A percentile compares a stretch with the other conserved stretches of the same genome.
Conservation (phyloP, 192 early-diverging fungal species). For the Backusella psychrophila region DNA sequence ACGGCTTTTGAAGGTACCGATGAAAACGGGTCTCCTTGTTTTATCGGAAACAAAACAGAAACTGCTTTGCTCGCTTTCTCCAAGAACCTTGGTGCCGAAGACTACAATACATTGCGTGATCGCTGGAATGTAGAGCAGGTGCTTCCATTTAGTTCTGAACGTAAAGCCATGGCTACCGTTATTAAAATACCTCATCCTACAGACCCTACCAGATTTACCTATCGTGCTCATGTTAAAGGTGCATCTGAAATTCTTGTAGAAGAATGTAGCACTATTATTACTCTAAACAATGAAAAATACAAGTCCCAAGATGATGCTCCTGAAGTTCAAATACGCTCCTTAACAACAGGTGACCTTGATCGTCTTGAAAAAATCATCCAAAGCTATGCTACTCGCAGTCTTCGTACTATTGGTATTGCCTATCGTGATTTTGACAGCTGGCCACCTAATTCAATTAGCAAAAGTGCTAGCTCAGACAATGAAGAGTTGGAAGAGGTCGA, state of each 20-base stretch:
- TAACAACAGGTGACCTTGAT: constrained; percentile 32
- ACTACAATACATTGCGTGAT: constrained; percentile 67
- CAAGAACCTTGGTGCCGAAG: constrained; percentile 55
- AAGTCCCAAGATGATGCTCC: constrained; percentile 17
- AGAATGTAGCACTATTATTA: constrained; percentile 57
- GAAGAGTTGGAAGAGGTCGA: constrained; percentile 48
- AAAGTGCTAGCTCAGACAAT: background rate
- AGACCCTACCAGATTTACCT: constrained; percentile 35
- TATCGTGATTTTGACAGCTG: constrained; percentile 81
- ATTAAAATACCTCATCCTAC: constrained; percentile 56
- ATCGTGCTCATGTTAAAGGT: constrained; percentile 90
- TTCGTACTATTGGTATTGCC: constrained; percentile 90
- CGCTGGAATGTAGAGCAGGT: constrained; percentile 63
- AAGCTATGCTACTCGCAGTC: constrained; percentile 72
- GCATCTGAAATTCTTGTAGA: constrained; percentile 86
- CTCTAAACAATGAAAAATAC: constrained; percentile 27
- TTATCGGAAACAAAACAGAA: constrained; percentile 95
- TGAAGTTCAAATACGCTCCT: constrained; percentile 32
- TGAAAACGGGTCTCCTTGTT: constrained; percentile 48
- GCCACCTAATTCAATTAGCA: constrained; percentile 37
- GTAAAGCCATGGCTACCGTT: constrained; percentile 91
- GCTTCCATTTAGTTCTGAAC: constrained; percentile 89
- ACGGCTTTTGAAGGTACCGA: constrained; percentile 66
- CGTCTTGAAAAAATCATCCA: constrained; percentile 55
- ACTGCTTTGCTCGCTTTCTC: constrained; percentile 87